phyloP scores from a whole-genome alignment of 352 stramenopile genomes.

The Pythium oligandrum region DNA sequence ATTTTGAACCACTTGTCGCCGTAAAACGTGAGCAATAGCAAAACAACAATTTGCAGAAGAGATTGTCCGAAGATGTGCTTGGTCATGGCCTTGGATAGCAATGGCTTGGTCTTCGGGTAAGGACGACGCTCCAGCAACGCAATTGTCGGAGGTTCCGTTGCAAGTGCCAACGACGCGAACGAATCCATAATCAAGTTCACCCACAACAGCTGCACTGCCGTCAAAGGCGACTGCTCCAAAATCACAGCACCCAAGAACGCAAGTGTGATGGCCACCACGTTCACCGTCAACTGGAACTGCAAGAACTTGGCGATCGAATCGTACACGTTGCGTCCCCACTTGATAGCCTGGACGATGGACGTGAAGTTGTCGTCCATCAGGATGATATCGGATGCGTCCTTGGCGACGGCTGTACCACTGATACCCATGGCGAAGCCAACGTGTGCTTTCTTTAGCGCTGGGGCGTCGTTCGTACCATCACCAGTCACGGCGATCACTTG shows the following conservation, averaged over 20 bases:
- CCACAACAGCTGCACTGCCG: slow-evolving; percentile 96
- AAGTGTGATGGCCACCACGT: slow-evolving; percentile 92
- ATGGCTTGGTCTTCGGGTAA: slow-evolving; percentile 88
- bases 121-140: slow-evolving; percentile 91
- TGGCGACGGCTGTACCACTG: slow-evolving; percentile 84
- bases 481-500: slow-evolving; percentile 95
- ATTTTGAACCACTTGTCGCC: slow-evolving; percentile 52
- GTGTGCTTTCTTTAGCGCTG: slow-evolving; percentile 95
- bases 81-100: slow-evolving; percentile 94
- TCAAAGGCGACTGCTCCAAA: slow-evolving; percentile 85
- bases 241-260: slow-evolving; percentile 88
- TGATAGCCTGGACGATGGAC: slow-evolving; percentile 85
- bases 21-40: slow-evolving; percentile 86
- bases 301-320: slow-evolving; percentile 97
- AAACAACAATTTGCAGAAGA: slow-evolving; percentile 87
- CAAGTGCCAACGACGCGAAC: slow-evolving; percentile 93
- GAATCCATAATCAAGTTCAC: slow-evolving; percentile 99
- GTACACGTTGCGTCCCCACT: slow-evolving; percentile 77
- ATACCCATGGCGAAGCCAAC: slow-evolving; percentile 97
- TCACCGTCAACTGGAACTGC: slow-evolving; percentile 98
- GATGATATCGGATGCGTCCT: slow-evolving; percentile 92
- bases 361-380: slow-evolving; percentile 93
- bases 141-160: slow-evolving; percentile 88
- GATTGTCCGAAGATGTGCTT: slow-evolving; percentile 94
- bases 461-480: slow-evolving; percentile 96